phyloP scores from a whole-genome alignment of 2,329 filamentous ascomycete species.

The Verticillium zaregamsianum region DNA sequence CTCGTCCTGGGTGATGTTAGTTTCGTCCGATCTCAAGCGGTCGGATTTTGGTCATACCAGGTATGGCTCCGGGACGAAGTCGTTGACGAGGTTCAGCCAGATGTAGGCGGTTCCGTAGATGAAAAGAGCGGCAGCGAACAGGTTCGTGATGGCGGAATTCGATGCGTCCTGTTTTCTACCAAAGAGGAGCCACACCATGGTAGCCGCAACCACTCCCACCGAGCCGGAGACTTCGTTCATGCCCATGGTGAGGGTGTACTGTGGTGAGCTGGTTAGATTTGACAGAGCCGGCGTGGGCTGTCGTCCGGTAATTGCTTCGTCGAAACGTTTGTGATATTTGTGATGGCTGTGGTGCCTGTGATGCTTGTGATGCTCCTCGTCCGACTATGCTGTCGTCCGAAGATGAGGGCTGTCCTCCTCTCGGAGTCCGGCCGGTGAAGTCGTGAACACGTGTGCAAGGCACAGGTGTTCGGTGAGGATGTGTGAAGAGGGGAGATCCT shows the following conservation, averaged over 20 bases:
- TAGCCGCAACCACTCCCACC: not conserved
- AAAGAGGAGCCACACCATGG: not conserved
- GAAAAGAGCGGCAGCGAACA: not conserved
- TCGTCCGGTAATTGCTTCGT: too few species aligned
- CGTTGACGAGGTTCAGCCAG: constrained; percentile 36
- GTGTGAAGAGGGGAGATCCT: not conserved
- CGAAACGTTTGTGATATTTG: too few species aligned
- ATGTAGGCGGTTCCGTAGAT: not conserved
- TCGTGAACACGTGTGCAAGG: not conserved
- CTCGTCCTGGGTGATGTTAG: constrained; percentile 58
- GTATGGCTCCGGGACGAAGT: constrained; percentile 47
- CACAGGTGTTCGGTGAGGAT: not conserved
- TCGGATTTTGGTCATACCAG: constrained; percentile 29
- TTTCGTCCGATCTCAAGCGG: not conserved
- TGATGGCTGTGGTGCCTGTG: too few species aligned
- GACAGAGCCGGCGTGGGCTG: too few species aligned
- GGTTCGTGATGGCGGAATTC: not conserved
- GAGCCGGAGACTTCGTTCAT: not conserved
- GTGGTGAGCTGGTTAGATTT: not conserved
- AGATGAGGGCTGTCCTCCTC: too few species aligned
- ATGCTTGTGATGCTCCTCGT: too few species aligned
- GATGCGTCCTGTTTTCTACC: not conserved
- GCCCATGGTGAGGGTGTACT: not conserved
- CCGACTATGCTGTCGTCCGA: too few species aligned
- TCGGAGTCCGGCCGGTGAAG: too few species aligned